Conservation (phyloP, 345 rosid species). For the Schrenkiella parvula region DNA sequence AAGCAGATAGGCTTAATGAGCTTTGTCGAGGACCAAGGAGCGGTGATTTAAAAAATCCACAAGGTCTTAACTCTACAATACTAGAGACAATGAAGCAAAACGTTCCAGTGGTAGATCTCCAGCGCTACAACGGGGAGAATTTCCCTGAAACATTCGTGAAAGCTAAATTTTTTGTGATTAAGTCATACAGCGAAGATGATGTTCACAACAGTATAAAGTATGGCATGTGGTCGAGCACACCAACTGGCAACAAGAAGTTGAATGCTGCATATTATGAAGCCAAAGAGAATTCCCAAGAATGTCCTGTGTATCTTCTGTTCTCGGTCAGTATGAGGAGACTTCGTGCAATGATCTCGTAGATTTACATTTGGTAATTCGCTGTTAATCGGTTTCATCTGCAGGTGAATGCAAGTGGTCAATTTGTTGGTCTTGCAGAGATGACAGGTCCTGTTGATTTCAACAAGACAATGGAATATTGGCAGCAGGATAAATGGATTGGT, state of each 20-base stretch:
- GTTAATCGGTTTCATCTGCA: constrained; percentile 27
- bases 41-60: constrained; percentile 45
- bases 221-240: constrained; percentile 73
- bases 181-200: constrained; percentile 84
- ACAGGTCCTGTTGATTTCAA: constrained; percentile 64
- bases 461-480: constrained; percentile 70
- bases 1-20: constrained; percentile 67
- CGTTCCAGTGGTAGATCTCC: constrained; percentile 33
- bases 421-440: constrained; percentile 86
- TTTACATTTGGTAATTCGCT: background rate
- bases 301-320: constrained; percentile 71
- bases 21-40: constrained; percentile 76
- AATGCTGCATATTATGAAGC: constrained; percentile 60
- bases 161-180: constrained; percentile 68
- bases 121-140: constrained; percentile 46
- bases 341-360: background rate
- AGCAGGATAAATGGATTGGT: constrained; percentile 83
- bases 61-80: constrained; percentile 32
- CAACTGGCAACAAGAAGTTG: constrained; percentile 72
- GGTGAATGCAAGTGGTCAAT: constrained; percentile 89
- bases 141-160: constrained; percentile 47
- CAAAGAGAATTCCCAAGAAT: constrained; percentile 41
- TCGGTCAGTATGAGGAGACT: constrained; percentile 47
- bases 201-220: constrained; percentile 82
- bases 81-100: constrained; percentile 36